Conservation (phyloP, 768 basidiomycete genomes). For the Podaxis rugospora region DNA sequence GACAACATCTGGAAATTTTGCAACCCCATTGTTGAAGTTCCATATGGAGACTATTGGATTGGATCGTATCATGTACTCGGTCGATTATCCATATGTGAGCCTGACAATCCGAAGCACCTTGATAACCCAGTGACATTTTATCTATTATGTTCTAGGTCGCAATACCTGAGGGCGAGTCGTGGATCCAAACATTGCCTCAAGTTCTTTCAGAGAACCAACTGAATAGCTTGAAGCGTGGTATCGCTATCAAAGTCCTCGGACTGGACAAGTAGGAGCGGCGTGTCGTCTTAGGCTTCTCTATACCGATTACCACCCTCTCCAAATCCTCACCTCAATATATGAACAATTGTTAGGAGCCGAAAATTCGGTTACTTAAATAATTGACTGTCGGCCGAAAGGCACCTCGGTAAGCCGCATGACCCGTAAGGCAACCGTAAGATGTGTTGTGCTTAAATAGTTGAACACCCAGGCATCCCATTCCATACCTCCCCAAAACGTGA, state of each 20-base stretch:
- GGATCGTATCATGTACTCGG: constrained; percentile 36
- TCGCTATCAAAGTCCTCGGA: constrained; percentile 25
- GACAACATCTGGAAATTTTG: constrained; percentile 38
- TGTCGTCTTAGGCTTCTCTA: background rate
- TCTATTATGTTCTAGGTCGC: constrained; percentile 14
- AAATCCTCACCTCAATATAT: too few relatives aligned
- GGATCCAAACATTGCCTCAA: constrained; percentile 20
- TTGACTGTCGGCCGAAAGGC: too few relatives aligned
- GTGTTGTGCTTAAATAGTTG: too few relatives aligned
- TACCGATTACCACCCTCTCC: too few relatives aligned
- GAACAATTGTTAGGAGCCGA: too few relatives aligned
- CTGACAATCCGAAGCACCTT: background rate
- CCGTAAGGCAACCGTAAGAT: too few relatives aligned
- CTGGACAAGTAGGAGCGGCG: constrained; percentile 19
- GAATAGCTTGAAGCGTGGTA: constrained; percentile 21
- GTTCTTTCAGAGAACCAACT: constrained; percentile 20
- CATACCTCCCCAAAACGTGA: too few relatives aligned
- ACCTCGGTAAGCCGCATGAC: too few relatives aligned
- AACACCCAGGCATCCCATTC: too few relatives aligned
- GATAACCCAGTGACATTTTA: background rate
- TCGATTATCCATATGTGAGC: constrained; percentile 32
- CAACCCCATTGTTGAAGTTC: constrained; percentile 32
- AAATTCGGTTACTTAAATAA: too few relatives aligned
- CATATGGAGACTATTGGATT: constrained; percentile 36
- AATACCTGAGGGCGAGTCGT: constrained; percentile 19